Evolutionary conservation across 768 basidiomycete genomes (phyloP), one percentile per base, ranked within the genome.

Genomic region (Ramaria rubella): DNA sequence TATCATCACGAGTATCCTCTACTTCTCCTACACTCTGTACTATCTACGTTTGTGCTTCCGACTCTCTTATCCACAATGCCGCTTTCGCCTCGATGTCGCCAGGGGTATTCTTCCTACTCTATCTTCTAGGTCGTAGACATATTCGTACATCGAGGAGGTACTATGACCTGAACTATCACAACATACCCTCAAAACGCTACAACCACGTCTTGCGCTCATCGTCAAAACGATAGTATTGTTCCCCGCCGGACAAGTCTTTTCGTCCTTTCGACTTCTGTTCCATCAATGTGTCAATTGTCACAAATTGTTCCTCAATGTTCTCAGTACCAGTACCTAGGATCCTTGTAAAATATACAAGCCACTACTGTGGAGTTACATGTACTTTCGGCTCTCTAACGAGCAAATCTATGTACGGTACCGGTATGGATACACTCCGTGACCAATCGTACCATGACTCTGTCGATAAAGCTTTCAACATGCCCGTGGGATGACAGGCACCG

Each of bases 401-500:
- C n/a, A n/a, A n/a, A n/a, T n/a, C n/a, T n/a, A n/a, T n/a, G n/a
- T n/a, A n/a, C n/a, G n/a, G n/a, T n/a, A n/a, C n/a, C n/a, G n/a
- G n/a, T n/a, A n/a, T n/a, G n/a, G n/a, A n/a, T n/a, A n/a, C n/a
- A n/a, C n/a, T n/a, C n/a, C n/a, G n/a, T n/a, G n/a, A n/a, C n/a
- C n/a, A n/a, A 11, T 45, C 11, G 7, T 15, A 17, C 31, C 30
- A 24, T 34, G 49, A 36, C 12, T 26, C 29, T 30, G 49, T 24
- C 19, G 49, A 27, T 26, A 6, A 33, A 8, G 9, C 11, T 53
- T n/a, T n/a, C n/a, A n/a, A n/a, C 49, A 50, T 44, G 49, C 54
- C 21, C 45, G 34, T 24, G 43, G 3, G 46, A 77, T 73, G 40
- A 90, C 75, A 1, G 88, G 90, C 78, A 88, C 89, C 0, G 88